phyloP scores from a whole-genome alignment of 83 land plant species.

The Larix sibirica region DNA sequence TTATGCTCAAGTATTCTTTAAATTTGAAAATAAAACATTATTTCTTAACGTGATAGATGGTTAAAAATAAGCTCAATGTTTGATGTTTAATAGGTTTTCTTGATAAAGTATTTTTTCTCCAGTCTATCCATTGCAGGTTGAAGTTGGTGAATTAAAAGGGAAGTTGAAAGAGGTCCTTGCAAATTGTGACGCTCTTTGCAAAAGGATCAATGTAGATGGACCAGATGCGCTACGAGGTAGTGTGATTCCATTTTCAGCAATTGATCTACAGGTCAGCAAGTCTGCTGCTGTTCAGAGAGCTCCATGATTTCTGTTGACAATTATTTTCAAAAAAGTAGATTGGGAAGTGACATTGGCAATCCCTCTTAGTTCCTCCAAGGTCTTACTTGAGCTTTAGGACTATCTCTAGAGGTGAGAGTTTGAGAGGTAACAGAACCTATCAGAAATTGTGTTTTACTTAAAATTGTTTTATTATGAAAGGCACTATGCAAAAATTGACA shows the following conservation, averaged over 20 bases:
- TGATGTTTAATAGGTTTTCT: not conserved
- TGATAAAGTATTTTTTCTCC: constrained; percentile 10
- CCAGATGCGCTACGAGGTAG: constrained; percentile 66
- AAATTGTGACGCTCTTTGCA: constrained; percentile 79
- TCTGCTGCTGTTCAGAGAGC: not conserved
- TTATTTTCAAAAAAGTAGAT: not conserved
- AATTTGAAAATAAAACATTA: not conserved
- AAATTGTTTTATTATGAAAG: too few species aligned
- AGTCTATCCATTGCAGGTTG: constrained; percentile 79
- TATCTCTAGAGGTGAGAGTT: too few species aligned
- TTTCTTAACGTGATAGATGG: not conserved
- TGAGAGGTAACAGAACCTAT: too few species aligned
- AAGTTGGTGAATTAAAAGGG: constrained; percentile 80
- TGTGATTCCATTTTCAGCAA: constrained; percentile 38
- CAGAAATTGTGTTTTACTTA: too few species aligned
- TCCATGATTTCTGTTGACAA: not conserved
- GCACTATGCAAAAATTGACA: too few species aligned
- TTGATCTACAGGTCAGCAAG: constrained; percentile 1
- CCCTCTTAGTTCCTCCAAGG: too few species aligned
- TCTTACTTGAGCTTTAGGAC: too few species aligned
- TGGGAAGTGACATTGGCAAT: too few species aligned
- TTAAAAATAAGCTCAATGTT: not conserved
- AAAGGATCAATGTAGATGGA: constrained; percentile 69
- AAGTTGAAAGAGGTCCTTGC: constrained; percentile 72
- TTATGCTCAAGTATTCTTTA: not conserved